Evolutionary conservation across 371 early-diverging fungal genomes (phyloP).

Genomic region (Mucor ambiguus): DNA sequence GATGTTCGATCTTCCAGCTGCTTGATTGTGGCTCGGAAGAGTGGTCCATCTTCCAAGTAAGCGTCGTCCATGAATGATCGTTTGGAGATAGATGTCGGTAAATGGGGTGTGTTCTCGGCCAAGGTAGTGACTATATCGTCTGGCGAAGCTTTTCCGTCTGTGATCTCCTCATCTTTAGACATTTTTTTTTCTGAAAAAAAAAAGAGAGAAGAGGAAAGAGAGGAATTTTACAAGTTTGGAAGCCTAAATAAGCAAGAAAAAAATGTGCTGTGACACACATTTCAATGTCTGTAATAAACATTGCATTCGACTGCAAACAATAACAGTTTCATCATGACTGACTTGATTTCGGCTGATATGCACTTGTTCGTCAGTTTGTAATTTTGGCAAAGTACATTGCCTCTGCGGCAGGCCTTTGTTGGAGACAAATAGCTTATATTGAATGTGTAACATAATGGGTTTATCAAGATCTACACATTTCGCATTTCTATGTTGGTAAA

Average conservation of each 20-base stretch:
- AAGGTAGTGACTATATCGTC: background rate
- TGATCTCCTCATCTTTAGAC: background rate
- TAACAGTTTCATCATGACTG: background rate
- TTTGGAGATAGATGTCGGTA: slow-evolving; percentile 4
- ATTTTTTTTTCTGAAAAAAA: background rate
- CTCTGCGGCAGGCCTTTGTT: background rate
- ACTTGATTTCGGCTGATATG: background rate
- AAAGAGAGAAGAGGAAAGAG: background rate
- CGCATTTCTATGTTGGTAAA: background rate
- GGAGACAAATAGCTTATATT: background rate
- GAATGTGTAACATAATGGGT: background rate
- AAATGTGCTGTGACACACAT: background rate
- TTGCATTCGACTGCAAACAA: background rate
- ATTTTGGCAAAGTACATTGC: background rate
- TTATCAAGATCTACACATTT: background rate
- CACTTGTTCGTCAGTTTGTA: background rate
- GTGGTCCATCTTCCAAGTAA: slow-evolving; percentile 62
- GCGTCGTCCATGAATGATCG: slow-evolving; percentile 11
- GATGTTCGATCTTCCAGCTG: slow-evolving; percentile 56
- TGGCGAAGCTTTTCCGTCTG: background rate
- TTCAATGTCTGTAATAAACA: background rate
- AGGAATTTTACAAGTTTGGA: background rate
- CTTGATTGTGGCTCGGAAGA: slow-evolving; percentile 59
- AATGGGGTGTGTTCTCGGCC: background rate
- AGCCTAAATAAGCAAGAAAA: background rate